A percentile compares a stretch with the other conserved stretches of the same genome.
Evolutionary conservation across 768 basidiomycete species (phyloP).

Genomic region (Rubroboletus pulcherrimus): DNA sequence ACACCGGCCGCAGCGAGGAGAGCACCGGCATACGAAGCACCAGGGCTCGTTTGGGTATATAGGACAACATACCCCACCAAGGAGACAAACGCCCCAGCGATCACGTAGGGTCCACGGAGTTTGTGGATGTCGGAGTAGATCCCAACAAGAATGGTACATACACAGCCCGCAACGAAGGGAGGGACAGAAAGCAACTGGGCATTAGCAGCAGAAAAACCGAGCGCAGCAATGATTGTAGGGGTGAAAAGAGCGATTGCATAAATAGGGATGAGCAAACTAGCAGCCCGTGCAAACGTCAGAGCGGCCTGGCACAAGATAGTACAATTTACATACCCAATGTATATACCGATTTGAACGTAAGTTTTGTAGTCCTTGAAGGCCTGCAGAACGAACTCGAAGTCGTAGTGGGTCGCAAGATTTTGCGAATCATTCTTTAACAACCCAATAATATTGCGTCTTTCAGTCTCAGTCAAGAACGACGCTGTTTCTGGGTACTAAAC

Average conservation of each 20-base stretch:
- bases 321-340: constrained; percentile 35
- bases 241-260: constrained; percentile 50
- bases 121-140: constrained; percentile 40
- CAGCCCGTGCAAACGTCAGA: not conserved
- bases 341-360: constrained; percentile 33
- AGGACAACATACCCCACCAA: constrained; percentile 51
- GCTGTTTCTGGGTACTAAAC: constrained; percentile 55
- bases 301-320: not conserved
- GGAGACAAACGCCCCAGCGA: constrained; percentile 39
- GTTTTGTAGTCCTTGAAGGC: constrained; percentile 47
- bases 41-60: constrained; percentile 30
- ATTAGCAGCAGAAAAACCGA: constrained; percentile 48
- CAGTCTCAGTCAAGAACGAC: constrained; percentile 45
- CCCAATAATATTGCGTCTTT: constrained; percentile 36
- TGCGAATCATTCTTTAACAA: constrained; percentile 41
- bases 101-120: constrained; percentile 48
- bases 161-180: constrained; percentile 45
- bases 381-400: constrained; percentile 45
- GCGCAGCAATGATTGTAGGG: constrained; percentile 47
- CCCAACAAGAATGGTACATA: constrained; percentile 41
- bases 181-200: constrained; percentile 51
- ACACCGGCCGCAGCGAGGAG: constrained; percentile 51
- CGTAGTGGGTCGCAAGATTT: constrained; percentile 43
- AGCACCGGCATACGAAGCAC: constrained; percentile 41
- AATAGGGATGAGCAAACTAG: constrained; percentile 42